Conservation (phyloP, 1,284 basidiomycete genomes). For the Malassezia arunalokei region DNA sequence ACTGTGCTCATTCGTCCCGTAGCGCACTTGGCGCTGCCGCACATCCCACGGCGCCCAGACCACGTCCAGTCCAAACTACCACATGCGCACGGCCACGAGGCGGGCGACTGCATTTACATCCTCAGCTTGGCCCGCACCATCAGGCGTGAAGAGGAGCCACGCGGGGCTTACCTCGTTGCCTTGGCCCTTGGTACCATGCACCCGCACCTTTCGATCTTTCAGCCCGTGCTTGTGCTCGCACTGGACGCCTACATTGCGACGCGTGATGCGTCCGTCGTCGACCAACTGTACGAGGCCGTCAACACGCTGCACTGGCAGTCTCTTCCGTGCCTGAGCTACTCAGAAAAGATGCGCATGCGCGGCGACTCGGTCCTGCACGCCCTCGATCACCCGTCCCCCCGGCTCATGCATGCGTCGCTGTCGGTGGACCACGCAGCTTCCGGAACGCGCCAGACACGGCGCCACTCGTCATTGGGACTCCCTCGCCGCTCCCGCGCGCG, state of each 20-base stretch:
- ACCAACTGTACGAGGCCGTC: conserved; percentile 76
- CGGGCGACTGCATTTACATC: conserved; percentile 54
- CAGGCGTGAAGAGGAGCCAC: conserved; percentile 55
- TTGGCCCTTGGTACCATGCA: conserved; percentile 88
- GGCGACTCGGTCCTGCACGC: conserved; percentile 20
- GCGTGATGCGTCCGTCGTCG: conserved; percentile 56
- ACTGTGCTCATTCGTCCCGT: conserved; percentile 67
- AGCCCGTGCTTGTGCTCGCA: conserved; percentile 86
- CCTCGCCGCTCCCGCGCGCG: not conserved
- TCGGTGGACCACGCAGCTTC: not conserved
- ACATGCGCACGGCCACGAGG: not conserved
- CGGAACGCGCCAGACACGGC: not conserved
- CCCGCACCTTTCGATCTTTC: conserved; percentile 95
- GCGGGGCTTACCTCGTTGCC: conserved; percentile 57
- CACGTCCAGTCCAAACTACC: conserved; percentile 1
- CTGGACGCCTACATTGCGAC: conserved; percentile 80
- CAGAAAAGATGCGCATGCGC: conserved; percentile 79
- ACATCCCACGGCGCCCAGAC: not conserved
- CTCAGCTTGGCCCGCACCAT: conserved; percentile 80
- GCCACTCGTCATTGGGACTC: not conserved
- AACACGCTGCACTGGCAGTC: conserved; percentile 77
- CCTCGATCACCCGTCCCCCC: not conserved
- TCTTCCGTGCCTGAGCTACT: conserved; percentile 63
- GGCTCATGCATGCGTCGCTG: not conserved
- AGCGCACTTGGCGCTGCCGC: not conserved